These are phyloP conservation scores for Aspergillus sparsus DNA, from an alignment of 495 filamentous ascomycete genomes.

Conservation along the genomic window DNA sequence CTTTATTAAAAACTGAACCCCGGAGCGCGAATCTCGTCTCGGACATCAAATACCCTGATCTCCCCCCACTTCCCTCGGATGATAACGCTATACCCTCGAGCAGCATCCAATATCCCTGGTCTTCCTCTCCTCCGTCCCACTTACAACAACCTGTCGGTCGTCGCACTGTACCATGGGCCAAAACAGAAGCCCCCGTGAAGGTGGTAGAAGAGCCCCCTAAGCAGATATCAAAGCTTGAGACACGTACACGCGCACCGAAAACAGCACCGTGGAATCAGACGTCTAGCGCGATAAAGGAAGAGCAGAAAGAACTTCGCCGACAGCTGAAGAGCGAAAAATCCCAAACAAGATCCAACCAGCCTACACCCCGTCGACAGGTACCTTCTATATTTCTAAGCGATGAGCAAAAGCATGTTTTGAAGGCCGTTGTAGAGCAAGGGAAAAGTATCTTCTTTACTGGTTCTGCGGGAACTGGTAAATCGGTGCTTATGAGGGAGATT, in stretches of 20 bases:
- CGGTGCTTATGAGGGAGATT: slow-evolving; percentile 88
- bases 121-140: slow-evolving; percentile 60
- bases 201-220: slow-evolving; percentile 28
- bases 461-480: slow-evolving; percentile 97
- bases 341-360: slow-evolving; percentile 23
- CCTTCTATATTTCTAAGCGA: slow-evolving; percentile 72
- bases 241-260: slow-evolving; percentile 36
- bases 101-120: slow-evolving; percentile 61
- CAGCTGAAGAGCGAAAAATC: slow-evolving; percentile 55
- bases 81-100: slow-evolving; percentile 44
- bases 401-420: slow-evolving; percentile 82
- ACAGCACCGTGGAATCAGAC: slow-evolving; percentile 77
- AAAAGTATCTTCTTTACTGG: slow-evolving; percentile 98
- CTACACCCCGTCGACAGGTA: slow-evolving; percentile 38
- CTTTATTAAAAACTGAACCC: slow-evolving; percentile 3
- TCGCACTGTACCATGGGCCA: slow-evolving; percentile 58
- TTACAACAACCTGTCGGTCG: slow-evolving; percentile 49
- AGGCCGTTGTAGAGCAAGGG: slow-evolving; percentile 69
- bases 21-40: slow-evolving; percentile 17
- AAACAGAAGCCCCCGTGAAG: slow-evolving; percentile 23
- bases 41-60: slow-evolving; percentile 45
- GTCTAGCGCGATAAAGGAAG: slow-evolving; percentile 77
- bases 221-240: slow-evolving; percentile 26
- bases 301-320: slow-evolving; percentile 71
- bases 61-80: slow-evolving; percentile 40